Base-by-base conservation (phyloP, 2,329 filamentous ascomycete genomes). In the Didymella segeticola region DNA sequence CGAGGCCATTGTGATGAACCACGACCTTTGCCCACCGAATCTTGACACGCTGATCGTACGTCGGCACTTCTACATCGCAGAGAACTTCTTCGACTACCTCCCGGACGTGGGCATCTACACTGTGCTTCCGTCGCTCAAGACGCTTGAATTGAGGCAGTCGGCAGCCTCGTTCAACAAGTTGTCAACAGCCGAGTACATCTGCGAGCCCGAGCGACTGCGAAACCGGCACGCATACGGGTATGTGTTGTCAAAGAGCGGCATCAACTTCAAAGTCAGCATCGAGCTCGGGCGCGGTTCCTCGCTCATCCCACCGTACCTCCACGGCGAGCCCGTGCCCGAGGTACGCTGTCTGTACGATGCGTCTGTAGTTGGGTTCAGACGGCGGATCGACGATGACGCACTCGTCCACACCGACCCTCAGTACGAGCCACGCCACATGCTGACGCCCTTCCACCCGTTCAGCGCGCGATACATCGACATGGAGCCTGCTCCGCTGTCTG, bases 341-440 rank as follows among this genome's bases (percentile, higher is more conserved):
- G 54, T 61, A 5, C 38, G 67, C 1, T 66, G 60, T 26, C 7
- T 73, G 64, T 75, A 68, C 55, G 56, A 70, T n/a, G 57, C 64
- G n/a, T 47, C 55, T 75, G 89, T 90, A 3, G 43, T 68, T 1
- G 70, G 71, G 4, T 74, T 74, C 31, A 47, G 37, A 8, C 65
- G 67, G n/a, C 56, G 59, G 26, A 47, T 66, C 9, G 20, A 25
- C 15, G 29, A 53, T 5, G 54, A 56, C 3, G 30, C 47, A 4
- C 6, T 43, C 2, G 17, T 31, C 6, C 17, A 30, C 14, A 15
- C 22, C 10, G 39, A 20, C 11, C 20, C n/a, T 8, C 29, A 29
- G 17, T 41, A 27, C 27, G 33, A 17, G 19, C 23, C 27, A 5
- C 2, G 10, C 2, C 17, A 25, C 17, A 6, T 23, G 10, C 2